A percentile compares a stretch with the other conserved stretches of the same genome.
phyloP scores from a whole-genome alignment of 768 basidiomycete genomes.

The Podaxis rugospora region DNA sequence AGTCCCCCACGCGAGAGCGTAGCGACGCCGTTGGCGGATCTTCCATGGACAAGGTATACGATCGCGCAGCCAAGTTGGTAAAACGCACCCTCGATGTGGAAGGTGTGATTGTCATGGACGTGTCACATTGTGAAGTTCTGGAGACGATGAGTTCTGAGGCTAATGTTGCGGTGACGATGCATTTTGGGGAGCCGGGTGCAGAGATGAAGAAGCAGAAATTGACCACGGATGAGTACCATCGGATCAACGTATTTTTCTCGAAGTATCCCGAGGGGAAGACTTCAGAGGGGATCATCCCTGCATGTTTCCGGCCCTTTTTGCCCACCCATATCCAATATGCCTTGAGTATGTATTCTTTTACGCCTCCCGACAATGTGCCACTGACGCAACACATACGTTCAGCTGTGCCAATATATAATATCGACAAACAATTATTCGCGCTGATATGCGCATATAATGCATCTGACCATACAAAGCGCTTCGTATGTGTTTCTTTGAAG shows the following conservation, averaged over 20 bases:
- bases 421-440: constrained; percentile 90
- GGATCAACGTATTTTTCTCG: constrained; percentile 72
- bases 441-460: constrained; percentile 90
- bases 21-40: constrained; percentile 32
- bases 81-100: constrained; percentile 89
- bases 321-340: constrained; percentile 84
- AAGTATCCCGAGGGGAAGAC: constrained; percentile 83
- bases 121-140: constrained; percentile 84
- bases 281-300: constrained; percentile 81
- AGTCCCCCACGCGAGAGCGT: constrained; percentile 31
- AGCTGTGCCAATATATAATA: constrained; percentile 92
- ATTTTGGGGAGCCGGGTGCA: constrained; percentile 57
- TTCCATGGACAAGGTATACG: constrained; percentile 86
- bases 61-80: constrained; percentile 86
- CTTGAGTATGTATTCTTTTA: constrained; percentile 52
- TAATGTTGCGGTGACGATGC: constrained; percentile 62
- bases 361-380: background rate
- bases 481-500: constrained; percentile 42
- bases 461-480: constrained; percentile 73
- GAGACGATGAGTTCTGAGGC: constrained; percentile 65
- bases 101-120: constrained; percentile 88
- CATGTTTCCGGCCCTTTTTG: constrained; percentile 78
- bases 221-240: constrained; percentile 66
- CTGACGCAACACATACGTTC: background rate
- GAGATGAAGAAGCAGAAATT: constrained; percentile 53